Evolutionary conservation across 2,329 filamentous ascomycete species (phyloP).

Genomic region (Ophiostoma sp.): DNA sequence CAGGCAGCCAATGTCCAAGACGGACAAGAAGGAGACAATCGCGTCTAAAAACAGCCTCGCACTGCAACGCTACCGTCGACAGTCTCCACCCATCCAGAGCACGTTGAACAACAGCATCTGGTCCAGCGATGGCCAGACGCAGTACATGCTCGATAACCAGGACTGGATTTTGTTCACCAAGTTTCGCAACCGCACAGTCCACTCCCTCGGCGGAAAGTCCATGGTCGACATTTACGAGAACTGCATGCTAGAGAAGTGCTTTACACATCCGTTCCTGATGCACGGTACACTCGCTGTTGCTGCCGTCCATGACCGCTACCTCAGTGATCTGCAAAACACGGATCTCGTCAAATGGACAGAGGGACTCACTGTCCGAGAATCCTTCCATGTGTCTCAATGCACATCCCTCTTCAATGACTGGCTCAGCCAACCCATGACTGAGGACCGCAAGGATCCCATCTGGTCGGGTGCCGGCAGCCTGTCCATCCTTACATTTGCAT

Average conservation of each 20-base stretch:
- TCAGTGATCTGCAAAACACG: slow-evolving; percentile 30
- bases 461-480: slow-evolving; percentile 50
- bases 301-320: slow-evolving; percentile 42
- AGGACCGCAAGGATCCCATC: slow-evolving; percentile 45
- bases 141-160: slow-evolving; percentile 13
- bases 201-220: not conserved
- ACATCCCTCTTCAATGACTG: slow-evolving; percentile 43
- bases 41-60: not conserved
- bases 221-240: slow-evolving; percentile 28
- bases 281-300: slow-evolving; percentile 48
- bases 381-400: slow-evolving; percentile 46
- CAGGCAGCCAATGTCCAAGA: not conserved
- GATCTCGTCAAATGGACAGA: not conserved
- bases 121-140: slow-evolving; percentile 33
- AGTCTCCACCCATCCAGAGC: not conserved
- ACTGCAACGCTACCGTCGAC: not conserved
- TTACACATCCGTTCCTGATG: slow-evolving; percentile 47
- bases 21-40: not conserved
- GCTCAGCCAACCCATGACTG: slow-evolving; percentile 39
- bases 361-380: slow-evolving; percentile 40
- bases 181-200: slow-evolving; percentile 19
- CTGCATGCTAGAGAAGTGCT: slow-evolving; percentile 40
- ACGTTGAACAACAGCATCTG: slow-evolving; percentile 35
- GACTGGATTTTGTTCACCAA: slow-evolving; percentile 19
- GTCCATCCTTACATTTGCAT: slow-evolving; percentile 43